A percentile compares a stretch with the other conserved stretches of the same genome.
These are phyloP conservation scores for Fomitopsis pulvina DNA, from an alignment of 768 basidiomycete genomes.

Conservation along the genomic window DNA sequence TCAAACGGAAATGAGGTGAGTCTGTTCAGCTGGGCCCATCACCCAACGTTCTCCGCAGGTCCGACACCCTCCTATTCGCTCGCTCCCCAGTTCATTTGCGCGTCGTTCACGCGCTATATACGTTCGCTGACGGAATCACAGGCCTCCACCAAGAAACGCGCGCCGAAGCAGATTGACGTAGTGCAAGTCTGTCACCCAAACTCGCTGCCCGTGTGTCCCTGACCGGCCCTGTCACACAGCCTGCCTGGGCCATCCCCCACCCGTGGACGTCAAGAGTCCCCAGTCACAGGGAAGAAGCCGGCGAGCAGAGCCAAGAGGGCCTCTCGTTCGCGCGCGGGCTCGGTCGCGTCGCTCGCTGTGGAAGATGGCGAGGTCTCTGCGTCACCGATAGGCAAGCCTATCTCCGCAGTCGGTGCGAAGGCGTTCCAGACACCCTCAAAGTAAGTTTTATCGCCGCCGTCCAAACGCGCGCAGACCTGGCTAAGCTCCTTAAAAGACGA, in stretches of 20 bases:
- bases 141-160: slow-evolving; percentile 11
- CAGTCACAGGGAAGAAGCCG: slow-evolving; percentile 17
- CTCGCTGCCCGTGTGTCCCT: neutral
- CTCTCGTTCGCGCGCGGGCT: slow-evolving; percentile 15
- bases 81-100: too few species aligned
- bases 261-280: slow-evolving; percentile 6
- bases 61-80: too few species aligned
- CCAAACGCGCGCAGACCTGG: too few species aligned
- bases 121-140: neutral
- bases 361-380: slow-evolving; percentile 11
- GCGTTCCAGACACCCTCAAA: slow-evolving; percentile 2
- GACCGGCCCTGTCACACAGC: slow-evolving; percentile 1
- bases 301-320: slow-evolving; percentile 12
- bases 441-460: too few species aligned
- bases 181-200: slow-evolving; percentile 20
- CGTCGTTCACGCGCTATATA: neutral
- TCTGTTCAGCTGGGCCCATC: neutral
- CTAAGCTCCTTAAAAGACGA: neutral
- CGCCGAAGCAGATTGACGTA: slow-evolving; percentile 27
- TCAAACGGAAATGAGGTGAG: neutral
- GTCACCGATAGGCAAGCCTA: slow-evolving; percentile 2
- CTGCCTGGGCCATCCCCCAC: slow-evolving; percentile 18
- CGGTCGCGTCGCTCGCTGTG: slow-evolving; percentile 12
- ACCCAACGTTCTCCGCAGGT: too few species aligned
- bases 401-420: slow-evolving; percentile 8